Evolutionary conservation across 345 rosid species (phyloP), one percentile per base, ranked within the genome.

Genomic region (Eucalyptus globulus): DNA sequence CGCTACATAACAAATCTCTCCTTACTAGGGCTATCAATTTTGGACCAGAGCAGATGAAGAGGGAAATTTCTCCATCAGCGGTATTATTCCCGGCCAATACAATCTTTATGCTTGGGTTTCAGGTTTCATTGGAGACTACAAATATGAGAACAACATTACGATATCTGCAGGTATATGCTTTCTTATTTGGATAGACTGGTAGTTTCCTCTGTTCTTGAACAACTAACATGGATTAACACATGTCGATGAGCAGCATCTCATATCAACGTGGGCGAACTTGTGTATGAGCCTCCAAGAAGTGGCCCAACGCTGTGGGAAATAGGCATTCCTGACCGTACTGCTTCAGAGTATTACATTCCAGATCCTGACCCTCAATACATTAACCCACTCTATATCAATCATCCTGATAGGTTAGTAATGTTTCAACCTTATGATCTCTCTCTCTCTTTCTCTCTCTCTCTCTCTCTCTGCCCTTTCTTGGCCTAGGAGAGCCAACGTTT

Each of bases 231-330:
- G n/a, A 65, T 24, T 87, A 45, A 40, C 11, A 34, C 58, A 5
- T 65, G 83, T 22, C 8, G 44, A 37, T 34, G 80, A 56, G 72
- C 93, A 97, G 98, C 94, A 15, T 90, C 89, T 86, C 90, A 90
- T 49, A 91, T 90, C n/a, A 86, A 91, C 83, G 34, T 96, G 89
- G 97, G 95, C 1, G 95, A 95, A 87, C 88, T 97, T 81, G 92
- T 95, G 17, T 95, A 95, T 87, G 94, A 94, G 87, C 98, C 99
- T n/a, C 98, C 98, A 11, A 93, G 99, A 91, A 89, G 95, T 72
- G 99, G 99, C 51, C 93, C 95, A 3, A 97, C 99, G 2, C 24
- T 98, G 92, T 98, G 99, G 99, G 99, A 98, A 90, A 98, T 98
- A 2, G 99, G 99, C 47, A 90, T 93, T 72, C 98, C 99, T 21